Conservation (phyloP, 306 rosid genomes). For the Glycine soja region DNA sequence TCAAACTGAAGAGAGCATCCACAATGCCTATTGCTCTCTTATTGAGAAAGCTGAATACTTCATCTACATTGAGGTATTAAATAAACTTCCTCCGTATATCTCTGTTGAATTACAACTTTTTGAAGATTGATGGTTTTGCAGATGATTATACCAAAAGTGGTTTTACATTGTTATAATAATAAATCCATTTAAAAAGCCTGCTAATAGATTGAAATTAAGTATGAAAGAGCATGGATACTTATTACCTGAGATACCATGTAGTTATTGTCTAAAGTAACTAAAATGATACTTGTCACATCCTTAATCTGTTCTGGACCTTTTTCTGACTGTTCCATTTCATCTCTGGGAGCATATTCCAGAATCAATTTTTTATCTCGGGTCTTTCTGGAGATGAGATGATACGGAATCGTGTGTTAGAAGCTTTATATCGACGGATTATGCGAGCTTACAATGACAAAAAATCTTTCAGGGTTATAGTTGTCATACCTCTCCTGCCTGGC, state of each 20-base stretch:
- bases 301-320: slow-evolving; percentile 20
- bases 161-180: slow-evolving; percentile 24
- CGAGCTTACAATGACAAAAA: slow-evolving; percentile 88
- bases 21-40: slow-evolving; percentile 91
- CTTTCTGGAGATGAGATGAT: slow-evolving; percentile 89
- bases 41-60: slow-evolving; percentile 94
- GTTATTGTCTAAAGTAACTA: not conserved
- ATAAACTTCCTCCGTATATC: slow-evolving; percentile 26
- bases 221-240: slow-evolving; percentile 10
- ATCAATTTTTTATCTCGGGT: slow-evolving; percentile 98
- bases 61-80: slow-evolving; percentile 89
- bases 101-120: slow-evolving; percentile 20
- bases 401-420: slow-evolving; percentile 90
- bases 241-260: not conserved
- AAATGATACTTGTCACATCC: not conserved
- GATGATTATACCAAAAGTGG: not conserved
- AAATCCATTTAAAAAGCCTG: slow-evolving; percentile 10
- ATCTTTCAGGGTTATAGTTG: slow-evolving; percentile 84
- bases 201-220: slow-evolving; percentile 29
- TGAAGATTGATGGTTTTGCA: not conserved
- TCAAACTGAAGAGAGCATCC: slow-evolving; percentile 93
- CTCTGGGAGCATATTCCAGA: slow-evolving; percentile 69
- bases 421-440: slow-evolving; percentile 75
- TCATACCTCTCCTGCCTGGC: slow-evolving; percentile 97
- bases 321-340: slow-evolving; percentile 49